Base-by-base conservation (phyloP, 768 basidiomycete species). In the Russula ochroleuca region DNA sequence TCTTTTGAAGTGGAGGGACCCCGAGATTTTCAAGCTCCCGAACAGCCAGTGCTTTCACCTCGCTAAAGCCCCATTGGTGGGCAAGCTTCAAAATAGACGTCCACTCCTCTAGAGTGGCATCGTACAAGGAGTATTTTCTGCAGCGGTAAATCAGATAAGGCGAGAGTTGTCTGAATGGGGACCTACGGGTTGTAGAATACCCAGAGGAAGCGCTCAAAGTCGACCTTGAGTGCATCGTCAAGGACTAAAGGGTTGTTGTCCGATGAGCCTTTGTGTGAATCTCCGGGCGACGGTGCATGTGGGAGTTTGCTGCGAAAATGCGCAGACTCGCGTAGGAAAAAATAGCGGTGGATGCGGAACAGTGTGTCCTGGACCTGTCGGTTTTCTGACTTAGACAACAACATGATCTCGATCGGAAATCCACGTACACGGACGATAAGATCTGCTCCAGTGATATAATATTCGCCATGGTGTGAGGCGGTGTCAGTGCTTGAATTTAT, bases 111-210 rank as follows among this genome's bases (percentile, higher is more conserved):
- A 80, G 71, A 0, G 70, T 70, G 3, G 83, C 81, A 19, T 80
- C 76, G 55, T 86, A 86, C 0, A 82, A 71, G 0, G 85, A 83
- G 67, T 85, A 86, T 49, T 72, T 76, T 0, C 86, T 88, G 68
- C 43, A 43, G 23, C 14, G 47, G 53, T 33, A 67, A 49, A 25
- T 56, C 19, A 38, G 28, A 45, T 35, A 21, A 11, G 17, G n/a
- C 1, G 33, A 43, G 19, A 7, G 21, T 3, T 11, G 6, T 1
- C 35, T 9, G 21, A 43, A 31, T 5, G 25, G 31, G 5, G 3
- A 73, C 71, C 61, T 52, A 75, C 73, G 70, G 71, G 48, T 75
- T 74, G 53, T 74, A 75, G 56, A 74, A 75, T 0, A 74, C 67
- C 73, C 73, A 75, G 2, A 74, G 59, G 38, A 75, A 70, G 19